phyloP scores from a whole-genome alignment of 805 yeast species.

The Metschnikowia sp. region DNA sequence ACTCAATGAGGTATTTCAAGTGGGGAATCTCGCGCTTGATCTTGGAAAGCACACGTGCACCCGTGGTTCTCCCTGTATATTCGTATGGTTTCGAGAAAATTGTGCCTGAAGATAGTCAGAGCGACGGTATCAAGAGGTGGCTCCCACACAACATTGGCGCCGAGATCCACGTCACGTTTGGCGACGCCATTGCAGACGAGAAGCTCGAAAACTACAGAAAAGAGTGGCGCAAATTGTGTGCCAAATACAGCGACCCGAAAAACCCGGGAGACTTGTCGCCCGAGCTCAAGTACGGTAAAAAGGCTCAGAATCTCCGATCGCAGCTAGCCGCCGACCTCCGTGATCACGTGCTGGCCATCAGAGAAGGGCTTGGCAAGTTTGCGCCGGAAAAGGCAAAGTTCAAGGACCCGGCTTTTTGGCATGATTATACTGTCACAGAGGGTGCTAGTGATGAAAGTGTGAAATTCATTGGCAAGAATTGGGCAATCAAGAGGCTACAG shows the following conservation, averaged over 20 bases:
- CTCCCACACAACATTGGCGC: slow-evolving; percentile 65
- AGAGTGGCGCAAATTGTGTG: slow-evolving; percentile 66
- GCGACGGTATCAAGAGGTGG: slow-evolving; percentile 51
- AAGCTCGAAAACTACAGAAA: slow-evolving; percentile 57
- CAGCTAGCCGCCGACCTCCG: slow-evolving; percentile 68
- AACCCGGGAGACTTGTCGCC: slow-evolving; percentile 58
- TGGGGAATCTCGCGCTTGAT: slow-evolving; percentile 92
- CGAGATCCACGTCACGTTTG: slow-evolving; percentile 65
- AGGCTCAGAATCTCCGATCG: slow-evolving; percentile 65
- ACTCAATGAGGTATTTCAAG: slow-evolving; percentile 90
- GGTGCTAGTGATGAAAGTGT: slow-evolving; percentile 69
- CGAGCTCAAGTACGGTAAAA: slow-evolving; percentile 59
- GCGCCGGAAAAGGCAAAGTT: slow-evolving; percentile 68
- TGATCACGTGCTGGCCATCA: slow-evolving; percentile 51
- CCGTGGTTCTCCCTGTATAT: slow-evolving; percentile 84
- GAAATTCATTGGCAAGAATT: slow-evolving; percentile 70
- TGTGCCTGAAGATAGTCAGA: slow-evolving; percentile 71
- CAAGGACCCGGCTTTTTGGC: slow-evolving; percentile 73
- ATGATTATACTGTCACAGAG: slow-evolving; percentile 55
- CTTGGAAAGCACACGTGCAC: slow-evolving; percentile 77
- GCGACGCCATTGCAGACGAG: slow-evolving; percentile 62
- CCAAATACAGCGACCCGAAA: slow-evolving; percentile 47
- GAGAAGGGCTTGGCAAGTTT: slow-evolving; percentile 39
- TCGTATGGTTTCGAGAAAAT: slow-evolving; percentile 83
- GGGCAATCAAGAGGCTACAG: slow-evolving; percentile 78